These are phyloP conservation scores for Coemansia sp. DNA, from an alignment of 192 early-diverging fungal genomes.

Conservation along the genomic window DNA sequence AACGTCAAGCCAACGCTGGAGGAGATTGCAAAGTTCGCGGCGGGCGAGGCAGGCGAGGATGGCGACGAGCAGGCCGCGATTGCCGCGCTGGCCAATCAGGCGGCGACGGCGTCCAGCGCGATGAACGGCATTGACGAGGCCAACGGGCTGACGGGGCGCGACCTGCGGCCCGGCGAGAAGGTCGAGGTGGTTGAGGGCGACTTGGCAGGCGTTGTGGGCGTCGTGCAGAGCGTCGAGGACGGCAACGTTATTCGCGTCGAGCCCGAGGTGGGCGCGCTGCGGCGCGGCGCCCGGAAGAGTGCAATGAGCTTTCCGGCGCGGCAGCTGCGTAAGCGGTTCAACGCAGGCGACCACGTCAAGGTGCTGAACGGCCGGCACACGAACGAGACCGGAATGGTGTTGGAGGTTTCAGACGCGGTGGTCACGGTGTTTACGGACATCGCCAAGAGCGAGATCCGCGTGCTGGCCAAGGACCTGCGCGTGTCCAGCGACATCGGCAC, in stretches of 20 bases:
- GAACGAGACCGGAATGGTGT: conserved; percentile 86
- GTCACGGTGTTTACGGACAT: conserved; percentile 78
- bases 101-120: conserved; percentile 37
- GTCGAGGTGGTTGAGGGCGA: conserved; percentile 88
- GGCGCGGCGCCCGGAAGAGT: conserved; percentile 28
- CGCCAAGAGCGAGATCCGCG: conserved; percentile 69
- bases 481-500: conserved; percentile 69
- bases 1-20: conserved; percentile 87
- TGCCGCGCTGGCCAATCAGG: conserved; percentile 56
- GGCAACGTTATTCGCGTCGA: conserved; percentile 68
- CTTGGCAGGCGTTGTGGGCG: conserved; percentile 72
- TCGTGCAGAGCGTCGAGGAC: conserved; percentile 68
- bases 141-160: conserved; percentile 51
- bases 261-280: conserved; percentile 59
- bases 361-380: conserved; percentile 84
- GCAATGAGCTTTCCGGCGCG: conserved; percentile 58
- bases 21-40: conserved; percentile 79
- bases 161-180: conserved; percentile 76
- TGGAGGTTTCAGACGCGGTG: conserved; percentile 77
- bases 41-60: conserved; percentile 59
- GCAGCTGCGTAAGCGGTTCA: conserved; percentile 89
- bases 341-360: conserved; percentile 89
- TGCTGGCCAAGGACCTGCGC: conserved; percentile 87
- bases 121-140: conserved; percentile 33
- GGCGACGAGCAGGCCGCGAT: conserved; percentile 65